A percentile compares a stretch with the other conserved stretches of the same genome.
Evolutionary conservation across 768 basidiomycete species (phyloP).

Genomic region (Lactarius psammicola): DNA sequence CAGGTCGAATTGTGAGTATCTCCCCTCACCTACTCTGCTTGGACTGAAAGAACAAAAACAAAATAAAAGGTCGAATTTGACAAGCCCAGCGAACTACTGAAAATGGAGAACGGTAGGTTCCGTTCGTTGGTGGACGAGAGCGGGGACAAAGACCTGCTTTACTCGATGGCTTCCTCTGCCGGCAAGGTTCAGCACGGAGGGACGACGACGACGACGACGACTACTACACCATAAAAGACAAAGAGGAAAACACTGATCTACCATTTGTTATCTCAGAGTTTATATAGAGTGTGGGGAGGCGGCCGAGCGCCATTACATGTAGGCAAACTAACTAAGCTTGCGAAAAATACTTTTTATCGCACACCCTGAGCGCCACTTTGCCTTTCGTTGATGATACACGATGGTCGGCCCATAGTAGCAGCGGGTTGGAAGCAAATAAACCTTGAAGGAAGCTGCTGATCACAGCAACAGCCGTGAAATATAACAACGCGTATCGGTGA

Average conservation of each 20-base stretch:
- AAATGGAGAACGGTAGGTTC: slow-evolving; percentile 37
- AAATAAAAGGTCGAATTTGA: slow-evolving; percentile 44
- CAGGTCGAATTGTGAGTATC: slow-evolving; percentile 40
- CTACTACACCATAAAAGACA: background rate
- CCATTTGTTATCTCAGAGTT: background rate
- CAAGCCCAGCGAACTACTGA: slow-evolving; percentile 42
- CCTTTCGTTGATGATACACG: background rate
- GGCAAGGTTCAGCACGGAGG: background rate
- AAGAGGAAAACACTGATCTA: background rate
- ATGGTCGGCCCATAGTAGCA: background rate
- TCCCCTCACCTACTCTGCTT: background rate
- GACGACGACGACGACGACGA: background rate
- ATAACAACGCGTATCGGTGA: too few species aligned
- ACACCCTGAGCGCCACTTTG: background rate
- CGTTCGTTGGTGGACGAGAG: slow-evolving; percentile 42
- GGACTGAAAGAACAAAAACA: background rate
- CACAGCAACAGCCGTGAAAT: background rate
- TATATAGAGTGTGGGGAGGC: background rate
- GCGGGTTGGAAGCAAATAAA: background rate
- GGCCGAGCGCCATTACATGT: background rate
- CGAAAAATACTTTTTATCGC: background rate
- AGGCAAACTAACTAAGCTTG: background rate
- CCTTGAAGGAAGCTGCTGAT: background rate
- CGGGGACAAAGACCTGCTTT: slow-evolving; percentile 40
- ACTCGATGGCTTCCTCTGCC: slow-evolving; percentile 31